Base-by-base conservation (phyloP, 2,329 filamentous ascomycete species). In the Endocalyx cinctus region DNA sequence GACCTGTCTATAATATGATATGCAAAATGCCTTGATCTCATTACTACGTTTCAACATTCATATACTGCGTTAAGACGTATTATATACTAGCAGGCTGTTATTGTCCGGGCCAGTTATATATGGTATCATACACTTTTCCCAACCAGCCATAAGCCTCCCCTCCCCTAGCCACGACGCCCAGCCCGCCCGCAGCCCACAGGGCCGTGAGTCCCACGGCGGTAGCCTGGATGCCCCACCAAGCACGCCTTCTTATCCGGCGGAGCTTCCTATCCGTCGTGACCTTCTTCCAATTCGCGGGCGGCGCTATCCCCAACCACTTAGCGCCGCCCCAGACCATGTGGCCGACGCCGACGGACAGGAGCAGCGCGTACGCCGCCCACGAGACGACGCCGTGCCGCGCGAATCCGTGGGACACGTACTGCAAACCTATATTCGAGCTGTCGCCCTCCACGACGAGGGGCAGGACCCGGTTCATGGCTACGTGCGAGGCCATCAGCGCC, bases 271-370 rank as follows among this genome's bases (percentile, higher is more conserved):
- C 74, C 6, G 69, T 54, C 1, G 50, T 59, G 65, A 54, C 68
- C 55, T 49, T 60, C 55, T 48, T 65, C 64, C 58, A 77, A 49
- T 59, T 72, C 42, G 65, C 67, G 2, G 70, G 67, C 14, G 82
- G 81, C 31, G 79, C 70, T 29, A 74, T 66, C 0, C 79, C 79
- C 39, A 89, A 64, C 84, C 87, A 96, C 58, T 78, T 83, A n/a
- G 87, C 85, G 62, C 79, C 77, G 3, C 89, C 89, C 77, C 87
- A 94, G 6, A 85, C 76, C 57, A 89, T 79, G 63, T 96, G 89
- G 39, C 80, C 85, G 16, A 76, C 79, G 0, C 79, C 84, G 0
- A 82, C 62, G 12, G 65, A 66, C 6, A 95, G 66, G 30, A 96
- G 67, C 2, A 79, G 71, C 2, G 67, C 51, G 57, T 94, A 95